A percentile compares a stretch with the other conserved stretches of the same genome.
These are phyloP conservation scores for Durotheca rogersii DNA, from an alignment of 495 filamentous ascomycete genomes.

Conservation along the genomic window DNA sequence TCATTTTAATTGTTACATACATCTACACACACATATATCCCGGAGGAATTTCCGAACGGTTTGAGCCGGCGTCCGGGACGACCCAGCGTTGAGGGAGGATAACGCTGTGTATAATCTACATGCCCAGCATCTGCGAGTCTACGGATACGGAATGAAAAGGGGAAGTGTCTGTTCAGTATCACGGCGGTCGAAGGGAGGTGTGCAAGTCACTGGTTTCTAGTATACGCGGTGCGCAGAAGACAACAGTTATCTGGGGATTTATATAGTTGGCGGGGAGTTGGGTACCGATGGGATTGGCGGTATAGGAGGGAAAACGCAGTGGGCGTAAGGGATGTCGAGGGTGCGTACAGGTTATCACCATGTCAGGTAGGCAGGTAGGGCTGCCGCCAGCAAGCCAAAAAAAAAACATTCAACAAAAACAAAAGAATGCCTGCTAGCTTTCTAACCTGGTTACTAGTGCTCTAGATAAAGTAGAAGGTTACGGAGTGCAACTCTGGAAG, in stretches of 20 bases:
- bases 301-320: not conserved
- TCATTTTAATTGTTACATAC: too few relatives aligned
- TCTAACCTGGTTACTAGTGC: too few relatives aligned
- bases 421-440: not conserved
- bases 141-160: not conserved
- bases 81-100: conserved; percentile 18
- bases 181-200: conserved; percentile 23
- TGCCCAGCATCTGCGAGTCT: conserved; percentile 5
- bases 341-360: not conserved
- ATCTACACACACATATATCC: too few relatives aligned
- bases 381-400: not conserved
- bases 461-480: conserved; percentile 10
- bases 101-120: conserved; percentile 22
- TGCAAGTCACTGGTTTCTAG: conserved; percentile 11
- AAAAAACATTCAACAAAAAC: not conserved
- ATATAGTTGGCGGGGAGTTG: not conserved
- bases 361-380: not conserved
- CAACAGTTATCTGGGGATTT: not conserved
- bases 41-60: too few relatives aligned
- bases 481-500: conserved; percentile 2
- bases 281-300: not conserved
- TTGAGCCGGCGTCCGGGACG: conserved; percentile 12
- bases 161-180: conserved; percentile 3
- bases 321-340: not conserved
- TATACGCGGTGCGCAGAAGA: not conserved